These are phyloP conservation scores for Spiromastix sp. DNA, from an alignment of 2,329 filamentous ascomycete genomes.

Conservation along the genomic window DNA sequence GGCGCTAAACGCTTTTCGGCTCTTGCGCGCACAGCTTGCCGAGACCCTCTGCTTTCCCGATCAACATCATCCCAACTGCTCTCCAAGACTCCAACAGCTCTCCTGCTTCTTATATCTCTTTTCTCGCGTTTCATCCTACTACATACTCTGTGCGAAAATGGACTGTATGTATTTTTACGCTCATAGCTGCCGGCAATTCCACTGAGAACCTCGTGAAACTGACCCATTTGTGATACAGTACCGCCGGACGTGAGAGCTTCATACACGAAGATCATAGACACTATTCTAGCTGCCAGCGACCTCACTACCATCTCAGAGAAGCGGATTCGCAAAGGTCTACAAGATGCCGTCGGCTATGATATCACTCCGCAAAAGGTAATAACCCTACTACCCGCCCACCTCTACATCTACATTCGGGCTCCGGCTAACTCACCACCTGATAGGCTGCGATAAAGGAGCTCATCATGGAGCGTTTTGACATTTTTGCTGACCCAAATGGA, in stretches of 20 bases:
- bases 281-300: conserved; percentile 50
- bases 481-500: conserved; percentile 41
- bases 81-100: no score
- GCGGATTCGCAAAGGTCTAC: conserved; percentile 52
- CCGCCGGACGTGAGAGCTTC: conserved; percentile 38
- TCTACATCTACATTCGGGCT: not conserved
- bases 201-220: no score
- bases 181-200: no score
- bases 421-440: not conserved
- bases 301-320: conserved; percentile 56
- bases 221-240: conserved; percentile 29
- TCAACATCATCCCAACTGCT: no score
- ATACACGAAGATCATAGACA: conserved; percentile 52
- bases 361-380: conserved; percentile 52
- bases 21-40: no score
- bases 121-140: no score
- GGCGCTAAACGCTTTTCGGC: no score
- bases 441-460: conserved; percentile 61
- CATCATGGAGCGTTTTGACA: conserved; percentile 65
- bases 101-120: no score
- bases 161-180: no score
- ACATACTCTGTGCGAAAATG: no score
- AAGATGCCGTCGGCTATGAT: conserved; percentile 51
- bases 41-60: no score
- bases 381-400: conserved; percentile 9